These are phyloP conservation scores for Odonthalia washingtoniensis DNA, from an alignment of 31 red algal species.

Conservation along the genomic window DNA sequence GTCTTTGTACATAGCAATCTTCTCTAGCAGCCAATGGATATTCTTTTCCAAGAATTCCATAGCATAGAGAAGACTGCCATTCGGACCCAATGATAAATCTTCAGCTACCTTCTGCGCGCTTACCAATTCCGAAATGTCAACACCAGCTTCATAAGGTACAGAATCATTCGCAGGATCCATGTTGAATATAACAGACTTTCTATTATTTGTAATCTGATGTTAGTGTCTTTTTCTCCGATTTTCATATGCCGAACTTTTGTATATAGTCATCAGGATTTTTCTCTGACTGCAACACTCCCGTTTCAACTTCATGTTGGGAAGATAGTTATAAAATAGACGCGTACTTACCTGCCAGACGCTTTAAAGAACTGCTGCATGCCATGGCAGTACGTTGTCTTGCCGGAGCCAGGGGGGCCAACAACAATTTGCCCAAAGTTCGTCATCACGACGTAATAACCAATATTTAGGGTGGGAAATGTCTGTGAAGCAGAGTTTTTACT, in stretches of 20 bases:
- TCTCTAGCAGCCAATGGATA: conserved; percentile 77
- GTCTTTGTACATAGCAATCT: conserved; percentile 55
- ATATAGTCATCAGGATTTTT: too few species aligned
- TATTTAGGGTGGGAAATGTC: too few species aligned
- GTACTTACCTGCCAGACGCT: conserved; percentile 73
- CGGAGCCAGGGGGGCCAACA: conserved; percentile 92
- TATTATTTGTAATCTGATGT: too few species aligned
- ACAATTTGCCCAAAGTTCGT: conserved; percentile 85
- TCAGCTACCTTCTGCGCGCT: conserved; percentile 49
- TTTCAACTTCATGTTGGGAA: too few species aligned
- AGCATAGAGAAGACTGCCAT: conserved; percentile 88
- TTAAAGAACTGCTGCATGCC: conserved; percentile 80
- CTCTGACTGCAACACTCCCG: not conserved
- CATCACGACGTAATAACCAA: too few species aligned
- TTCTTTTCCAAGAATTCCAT: conserved; percentile 93
- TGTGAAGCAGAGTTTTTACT: too few species aligned
- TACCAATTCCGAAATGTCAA: conserved; percentile 88
- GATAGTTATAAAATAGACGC: too few species aligned
- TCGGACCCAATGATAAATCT: conserved; percentile 84
- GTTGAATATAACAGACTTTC: conserved; percentile 85
- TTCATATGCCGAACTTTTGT: too few species aligned
- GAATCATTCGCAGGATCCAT: conserved; percentile 91
- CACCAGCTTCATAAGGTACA: conserved; percentile 78
- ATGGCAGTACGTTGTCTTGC: conserved; percentile 98
- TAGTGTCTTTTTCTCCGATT: too few species aligned